Evolutionary conservation across 176 grass and related monocot species (phyloP), one percentile per base, ranked within the genome.

Genomic region (Thinopyrum elongatum): DNA sequence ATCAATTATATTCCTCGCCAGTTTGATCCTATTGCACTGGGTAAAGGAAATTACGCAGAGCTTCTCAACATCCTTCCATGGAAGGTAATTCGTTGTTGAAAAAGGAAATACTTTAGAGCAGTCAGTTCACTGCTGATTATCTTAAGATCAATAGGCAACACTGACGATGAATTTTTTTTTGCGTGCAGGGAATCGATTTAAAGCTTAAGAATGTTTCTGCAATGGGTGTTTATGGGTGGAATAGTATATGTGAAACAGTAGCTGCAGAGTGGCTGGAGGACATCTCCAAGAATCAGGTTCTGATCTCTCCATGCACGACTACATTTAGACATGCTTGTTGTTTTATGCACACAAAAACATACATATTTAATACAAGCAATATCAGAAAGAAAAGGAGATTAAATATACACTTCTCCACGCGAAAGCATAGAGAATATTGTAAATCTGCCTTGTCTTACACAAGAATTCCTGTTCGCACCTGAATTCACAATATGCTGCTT

Each of bases 31-130:
- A 65, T 92, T 74, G 92, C 97, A 88, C 85, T 99, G 42, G 87
- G 94, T 83, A 94, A 90, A 90, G 97, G 97, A 85, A 99, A 96
- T 80, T 99, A 99, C 6, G 92, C 90, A 76, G 97, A 99, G 90
- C 88, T 99, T 91, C 94, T 99, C 71, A 99, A 99, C 83, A 94
- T 99, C 85, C 88, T 99, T 58, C 90, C 94, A 21, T 99, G 94
- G 97, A 99, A 92, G 97, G 97, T 99, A 92, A 89, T 10, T 71
- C 10, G 19, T 68, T 82, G 21, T 26, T 80, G 51, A 35, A 60
- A 26, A 68, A 36, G 15, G 15, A 60, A 58, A 28, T 46, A 44
- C 26, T 76, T 42, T 11, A n/a, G 34, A 80, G 15, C 22, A 80
- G 41, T 66, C 5, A 46, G 80, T n/a, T 10, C 27, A 61, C 46